Conservation (phyloP, 2,329 filamentous ascomycete genomes). For the Helotiales sp. region DNA sequence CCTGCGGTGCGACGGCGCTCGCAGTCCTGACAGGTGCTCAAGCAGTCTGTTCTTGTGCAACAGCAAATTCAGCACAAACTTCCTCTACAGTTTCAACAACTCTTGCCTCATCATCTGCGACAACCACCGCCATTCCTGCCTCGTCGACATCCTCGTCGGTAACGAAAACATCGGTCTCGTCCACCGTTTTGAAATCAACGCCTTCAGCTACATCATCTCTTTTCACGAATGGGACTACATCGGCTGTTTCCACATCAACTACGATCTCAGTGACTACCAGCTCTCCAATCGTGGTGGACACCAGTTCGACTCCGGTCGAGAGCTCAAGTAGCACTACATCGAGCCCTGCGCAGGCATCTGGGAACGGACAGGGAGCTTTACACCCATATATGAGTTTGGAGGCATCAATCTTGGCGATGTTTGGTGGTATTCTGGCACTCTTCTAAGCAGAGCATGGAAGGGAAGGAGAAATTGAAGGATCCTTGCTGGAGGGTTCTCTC, state of each 20-base stretch:
- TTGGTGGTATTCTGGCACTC: not conserved
- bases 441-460: not conserved
- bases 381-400: not conserved
- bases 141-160: not conserved
- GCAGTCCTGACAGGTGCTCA: not conserved
- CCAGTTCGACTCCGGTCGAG: not conserved
- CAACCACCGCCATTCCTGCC: not conserved
- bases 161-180: not conserved
- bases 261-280: no score
- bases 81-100: not conserved
- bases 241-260: no score
- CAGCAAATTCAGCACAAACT: not conserved
- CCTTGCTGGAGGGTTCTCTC: not conserved
- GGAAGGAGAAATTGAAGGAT: not conserved
- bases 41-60: conserved; percentile 10
- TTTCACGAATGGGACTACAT: not conserved
- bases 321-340: not conserved
- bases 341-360: not conserved
- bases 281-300: not conserved
- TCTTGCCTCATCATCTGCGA: not conserved
- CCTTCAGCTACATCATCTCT: not conserved
- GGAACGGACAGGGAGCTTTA: not conserved
- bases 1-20: conserved; percentile 6
- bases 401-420: not conserved
- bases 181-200: not conserved